Evolutionary conservation across 208 protist genomes (phyloP).

Genomic region (Tetramitus jugosus): DNA sequence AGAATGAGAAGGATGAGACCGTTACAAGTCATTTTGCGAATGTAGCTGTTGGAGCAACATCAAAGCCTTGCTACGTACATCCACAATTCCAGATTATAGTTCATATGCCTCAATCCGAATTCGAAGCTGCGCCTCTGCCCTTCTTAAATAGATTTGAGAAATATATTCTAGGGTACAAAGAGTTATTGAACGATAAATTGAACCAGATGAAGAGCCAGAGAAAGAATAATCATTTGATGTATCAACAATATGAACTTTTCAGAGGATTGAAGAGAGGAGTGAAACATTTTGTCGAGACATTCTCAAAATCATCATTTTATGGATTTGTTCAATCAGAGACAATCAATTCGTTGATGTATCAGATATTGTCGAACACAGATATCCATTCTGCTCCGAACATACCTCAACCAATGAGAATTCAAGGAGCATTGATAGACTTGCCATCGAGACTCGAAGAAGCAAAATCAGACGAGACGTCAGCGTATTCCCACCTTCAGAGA

Average conservation of each 20-base stretch:
- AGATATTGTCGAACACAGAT: neutral
- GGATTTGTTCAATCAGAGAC: conserved; percentile 9
- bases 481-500: neutral
- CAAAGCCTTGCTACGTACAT: conserved; percentile 34
- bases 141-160: conserved; percentile 49
- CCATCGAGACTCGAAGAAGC: neutral
- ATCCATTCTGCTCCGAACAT: neutral
- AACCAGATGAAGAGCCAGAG: neutral
- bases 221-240: too few species aligned
- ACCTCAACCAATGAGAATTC: neutral
- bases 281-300: conserved; percentile 25
- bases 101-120: conserved; percentile 31
- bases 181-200: neutral
- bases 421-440: neutral
- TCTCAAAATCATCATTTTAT: conserved; percentile 17
- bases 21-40: conserved; percentile 40
- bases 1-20: neutral
- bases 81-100: conserved; percentile 42
- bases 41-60: conserved; percentile 32
- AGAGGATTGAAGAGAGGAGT: neutral
- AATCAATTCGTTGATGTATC: conserved; percentile 18
- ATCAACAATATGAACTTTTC: too few species aligned
- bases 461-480: neutral
- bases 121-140: conserved; percentile 32
- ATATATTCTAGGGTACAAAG: neutral